Evolutionary conservation across 208 protist species (phyloP).

Genomic region (Leishmania lainsoni): DNA sequence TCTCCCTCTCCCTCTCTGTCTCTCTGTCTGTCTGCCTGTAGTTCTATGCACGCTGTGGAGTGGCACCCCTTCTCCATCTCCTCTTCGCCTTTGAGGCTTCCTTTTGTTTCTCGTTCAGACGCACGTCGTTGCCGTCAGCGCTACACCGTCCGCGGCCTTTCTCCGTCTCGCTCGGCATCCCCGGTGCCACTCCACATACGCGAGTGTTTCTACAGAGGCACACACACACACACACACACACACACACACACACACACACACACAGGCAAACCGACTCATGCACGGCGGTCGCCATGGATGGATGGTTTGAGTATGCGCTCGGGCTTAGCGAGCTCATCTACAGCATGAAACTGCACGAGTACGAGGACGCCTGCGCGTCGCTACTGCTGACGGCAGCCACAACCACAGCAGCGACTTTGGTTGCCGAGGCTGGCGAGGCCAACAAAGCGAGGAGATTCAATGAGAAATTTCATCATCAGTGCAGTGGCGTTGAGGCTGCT

Average conservation of each 20-base stretch:
- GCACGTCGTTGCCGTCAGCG: not conserved
- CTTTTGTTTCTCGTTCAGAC: not conserved
- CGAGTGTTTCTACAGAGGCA: not conserved
- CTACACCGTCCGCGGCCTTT: not conserved
- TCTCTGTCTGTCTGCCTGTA: not conserved
- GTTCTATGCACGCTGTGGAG: not conserved
- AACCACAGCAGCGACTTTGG: not conserved
- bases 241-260: conserved; percentile 1
- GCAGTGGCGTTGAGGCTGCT: not conserved
- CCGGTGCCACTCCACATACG: not conserved
- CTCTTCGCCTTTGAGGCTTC: not conserved
- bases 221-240: not conserved
- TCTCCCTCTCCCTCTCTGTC: not conserved
- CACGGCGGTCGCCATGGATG: conserved; percentile 27
- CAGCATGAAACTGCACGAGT: conserved; percentile 59
- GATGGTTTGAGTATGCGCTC: conserved; percentile 58
- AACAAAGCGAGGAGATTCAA: not conserved
- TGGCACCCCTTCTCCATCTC: not conserved
- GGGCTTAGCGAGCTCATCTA: conserved; percentile 49
- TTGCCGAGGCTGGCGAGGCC: not conserved
- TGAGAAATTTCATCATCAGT: not conserved
- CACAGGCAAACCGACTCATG: not conserved
- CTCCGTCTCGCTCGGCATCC: not conserved
- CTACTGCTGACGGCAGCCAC: conserved; percentile 22
- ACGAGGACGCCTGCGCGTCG: conserved; percentile 46